phyloP scores from a whole-genome alignment of 345 rosid species.

The Salix arbutifolia region DNA sequence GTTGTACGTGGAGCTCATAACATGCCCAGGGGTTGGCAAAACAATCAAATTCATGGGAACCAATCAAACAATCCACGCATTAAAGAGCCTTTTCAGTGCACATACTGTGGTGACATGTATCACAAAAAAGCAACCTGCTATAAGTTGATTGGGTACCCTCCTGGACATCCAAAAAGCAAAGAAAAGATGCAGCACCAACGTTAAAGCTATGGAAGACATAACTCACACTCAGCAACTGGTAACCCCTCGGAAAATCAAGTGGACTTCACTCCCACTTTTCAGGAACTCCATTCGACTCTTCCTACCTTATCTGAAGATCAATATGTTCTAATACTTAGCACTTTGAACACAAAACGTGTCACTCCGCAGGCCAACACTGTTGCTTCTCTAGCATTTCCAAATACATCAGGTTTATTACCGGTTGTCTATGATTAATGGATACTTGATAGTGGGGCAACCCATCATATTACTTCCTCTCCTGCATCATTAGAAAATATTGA shows the following conservation, averaged over 20 bases:
- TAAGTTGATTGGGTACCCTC: neutral
- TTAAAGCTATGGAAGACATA: too few relatives aligned
- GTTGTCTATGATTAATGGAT: neutral
- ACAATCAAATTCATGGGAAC: too few relatives aligned
- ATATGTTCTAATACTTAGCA: neutral
- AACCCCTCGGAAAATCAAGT: neutral
- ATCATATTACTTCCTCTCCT: constrained; percentile 10
- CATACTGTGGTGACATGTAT: too few relatives aligned
- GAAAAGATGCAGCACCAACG: neutral
- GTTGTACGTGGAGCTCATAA: neutral
- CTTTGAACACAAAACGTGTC: neutral
- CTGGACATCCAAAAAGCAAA: neutral
- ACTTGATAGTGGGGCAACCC: constrained; percentile 3
- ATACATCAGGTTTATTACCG: neutral
- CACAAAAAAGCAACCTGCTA: neutral
- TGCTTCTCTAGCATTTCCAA: too few relatives aligned
- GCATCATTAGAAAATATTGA: neutral
- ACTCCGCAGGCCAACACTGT: neutral
- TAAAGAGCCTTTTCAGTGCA: too few relatives aligned
- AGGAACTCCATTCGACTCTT: neutral
- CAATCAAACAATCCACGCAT: neutral
- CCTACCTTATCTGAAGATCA: neutral
- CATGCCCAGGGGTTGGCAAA: too few relatives aligned
- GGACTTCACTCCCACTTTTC: neutral
- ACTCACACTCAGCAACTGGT: neutral